Evolutionary conservation across 768 basidiomycete species (phyloP), one percentile per base, ranked within the genome.

Genomic region (Russula brevipes): DNA sequence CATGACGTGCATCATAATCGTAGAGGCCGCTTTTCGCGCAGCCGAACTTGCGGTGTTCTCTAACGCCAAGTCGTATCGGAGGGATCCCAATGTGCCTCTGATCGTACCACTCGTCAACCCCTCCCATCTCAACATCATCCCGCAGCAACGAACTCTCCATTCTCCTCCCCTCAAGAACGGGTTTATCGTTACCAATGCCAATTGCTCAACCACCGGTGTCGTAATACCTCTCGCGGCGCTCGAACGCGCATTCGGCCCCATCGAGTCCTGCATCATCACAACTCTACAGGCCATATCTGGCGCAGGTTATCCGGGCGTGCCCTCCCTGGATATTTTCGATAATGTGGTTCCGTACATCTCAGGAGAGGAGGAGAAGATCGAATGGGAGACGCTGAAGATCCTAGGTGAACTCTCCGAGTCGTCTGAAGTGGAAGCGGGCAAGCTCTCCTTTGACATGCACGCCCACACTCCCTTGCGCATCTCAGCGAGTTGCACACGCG

Each of bases 231-330:
- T 98, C 68, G 83, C 85, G 53, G 94, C 94, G 0, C 83, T 98
- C 67, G 94, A 97, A 74, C 84, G 81, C 65, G 81, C 89, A 0
- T 99, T 98, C 66, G 97, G 97, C 5, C 95, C 94, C n/a, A 80
- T 99, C 72, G 91, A 98, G 69, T 82, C 85, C 2, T 85, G 92
- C 70, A 78, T 98, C 71, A 88, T 95, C 73, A 97, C 94, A 6
- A 99, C 97, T 5, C 86, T 98, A 82, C 97, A 99, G 74, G 97
- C 97, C 64, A 94, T 98, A 75, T 95, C 92, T 0, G 97, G 97
- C 42, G 95, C 84, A 0, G 97, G 97, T 17, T 99, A 98, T 77
- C 97, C 97, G 1, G 97, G 96, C 56, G 86, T 98, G 0, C 76
- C 93, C 12, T 81, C 82, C 46, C 80, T 99, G 60, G 97, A 98